Percentiles rank a stretch among this genome's conserved stretches.
phyloP scores from a whole-genome alignment of 441 rosid genomes.

The Flueggea neowawraea region DNA sequence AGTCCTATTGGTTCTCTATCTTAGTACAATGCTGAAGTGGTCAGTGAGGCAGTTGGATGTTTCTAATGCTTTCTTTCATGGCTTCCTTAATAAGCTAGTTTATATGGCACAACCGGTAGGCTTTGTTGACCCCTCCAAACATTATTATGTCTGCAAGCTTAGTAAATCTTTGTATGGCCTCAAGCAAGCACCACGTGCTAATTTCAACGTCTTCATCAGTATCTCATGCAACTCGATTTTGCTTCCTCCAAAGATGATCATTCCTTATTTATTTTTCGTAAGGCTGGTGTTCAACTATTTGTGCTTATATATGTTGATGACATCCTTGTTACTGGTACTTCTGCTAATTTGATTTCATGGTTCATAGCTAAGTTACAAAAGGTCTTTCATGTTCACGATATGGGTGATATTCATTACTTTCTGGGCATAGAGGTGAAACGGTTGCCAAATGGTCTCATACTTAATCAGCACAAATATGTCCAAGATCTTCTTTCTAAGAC shows the following conservation, averaged over 20 bases:
- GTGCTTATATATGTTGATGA: slow-evolving; percentile 1
- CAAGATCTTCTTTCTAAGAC: not conserved
- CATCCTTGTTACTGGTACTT: not conserved
- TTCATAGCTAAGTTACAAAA: not conserved
- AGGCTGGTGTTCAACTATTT: not conserved
- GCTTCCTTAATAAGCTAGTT: not conserved
- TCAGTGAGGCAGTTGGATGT: not conserved
- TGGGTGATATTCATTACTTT: not conserved
- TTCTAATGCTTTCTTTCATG: not conserved
- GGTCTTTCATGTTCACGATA: not conserved
- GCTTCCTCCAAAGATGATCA: not conserved
- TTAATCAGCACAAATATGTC: not conserved
- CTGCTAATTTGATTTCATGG: not conserved
- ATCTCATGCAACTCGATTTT: not conserved
- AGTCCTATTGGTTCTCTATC: too few species aligned
- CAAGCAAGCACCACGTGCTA: not conserved
- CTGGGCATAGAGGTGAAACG: not conserved
- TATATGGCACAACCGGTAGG: not conserved
- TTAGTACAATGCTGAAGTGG: not conserved
- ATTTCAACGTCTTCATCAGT: not conserved
- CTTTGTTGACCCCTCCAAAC: not conserved
- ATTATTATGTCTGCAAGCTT: not conserved
- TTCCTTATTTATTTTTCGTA: not conserved
- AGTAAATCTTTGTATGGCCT: not conserved
- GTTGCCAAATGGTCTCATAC: not conserved